These are phyloP conservation scores for Acorus calamus DNA, from an alignment of 106 monocot genomes.

Conservation along the genomic window DNA sequence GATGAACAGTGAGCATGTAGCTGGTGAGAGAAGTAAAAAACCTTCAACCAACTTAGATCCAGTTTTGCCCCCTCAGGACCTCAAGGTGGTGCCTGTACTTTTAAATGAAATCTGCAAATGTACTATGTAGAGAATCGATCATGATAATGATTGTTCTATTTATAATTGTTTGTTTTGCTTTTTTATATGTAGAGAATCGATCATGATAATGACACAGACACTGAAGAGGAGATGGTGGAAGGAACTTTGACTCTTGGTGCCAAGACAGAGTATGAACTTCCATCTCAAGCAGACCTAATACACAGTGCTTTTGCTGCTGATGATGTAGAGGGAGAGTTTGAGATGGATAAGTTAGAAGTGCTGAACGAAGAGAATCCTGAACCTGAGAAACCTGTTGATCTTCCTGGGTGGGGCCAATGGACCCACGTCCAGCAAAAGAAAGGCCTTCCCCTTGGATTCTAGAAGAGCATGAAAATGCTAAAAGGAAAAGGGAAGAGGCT, in stretches of 20 bases:
- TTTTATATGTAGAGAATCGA: conserved; percentile 27
- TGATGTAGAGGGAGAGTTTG: conserved; percentile 85
- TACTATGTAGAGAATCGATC: too few species aligned
- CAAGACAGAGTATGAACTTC: conserved; percentile 53
- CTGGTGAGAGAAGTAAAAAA: conserved; percentile 3
- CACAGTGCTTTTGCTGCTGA: conserved; percentile 75
- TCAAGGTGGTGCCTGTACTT: conserved; percentile 34
- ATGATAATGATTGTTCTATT: neutral
- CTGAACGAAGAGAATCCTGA: conserved; percentile 86
- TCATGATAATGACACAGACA: conserved; percentile 46
- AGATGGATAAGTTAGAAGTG: conserved; percentile 64
- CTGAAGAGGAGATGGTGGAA: conserved; percentile 83
- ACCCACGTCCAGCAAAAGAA: conserved; percentile 72
- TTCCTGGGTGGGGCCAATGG: conserved; percentile 99
- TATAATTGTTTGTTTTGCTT: neutral
- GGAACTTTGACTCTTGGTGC: conserved; percentile 33
- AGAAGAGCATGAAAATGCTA: conserved; percentile 69
- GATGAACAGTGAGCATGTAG: conserved; percentile 32
- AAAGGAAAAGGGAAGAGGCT: conserved; percentile 78
- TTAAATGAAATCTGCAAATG: neutral
- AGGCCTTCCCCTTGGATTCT: conserved; percentile 80
- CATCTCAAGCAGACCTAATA: conserved; percentile 64
- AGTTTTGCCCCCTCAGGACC: conserved; percentile 6
- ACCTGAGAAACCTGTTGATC: conserved; percentile 80
- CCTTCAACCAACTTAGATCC: conserved; percentile 3